phyloP scores from a whole-genome alignment of 768 basidiomycete genomes.

The Leccinum variicolor region DNA sequence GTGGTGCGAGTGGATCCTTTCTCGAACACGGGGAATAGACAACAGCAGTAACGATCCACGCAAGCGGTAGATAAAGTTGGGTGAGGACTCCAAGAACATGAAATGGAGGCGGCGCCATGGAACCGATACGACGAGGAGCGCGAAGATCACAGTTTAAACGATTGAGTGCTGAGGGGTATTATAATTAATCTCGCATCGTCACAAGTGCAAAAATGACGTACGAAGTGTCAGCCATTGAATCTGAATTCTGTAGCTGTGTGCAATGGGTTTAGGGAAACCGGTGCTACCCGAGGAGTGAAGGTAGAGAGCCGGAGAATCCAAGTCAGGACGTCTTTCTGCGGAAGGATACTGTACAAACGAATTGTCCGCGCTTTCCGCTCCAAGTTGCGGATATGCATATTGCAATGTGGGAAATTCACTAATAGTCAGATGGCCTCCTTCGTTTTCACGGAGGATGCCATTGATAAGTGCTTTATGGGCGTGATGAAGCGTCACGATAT shows the following conservation, averaged over 20 bases:
- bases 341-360: constrained; percentile 8
- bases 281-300: constrained; percentile 51
- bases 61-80: constrained; percentile 19
- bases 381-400: constrained; percentile 20
- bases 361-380: not conserved
- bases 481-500: constrained; percentile 17
- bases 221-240: constrained; percentile 34
- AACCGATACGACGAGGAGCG: constrained; percentile 14
- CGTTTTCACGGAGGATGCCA: not conserved
- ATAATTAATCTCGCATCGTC: no score
- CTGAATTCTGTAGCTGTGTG: constrained; percentile 32
- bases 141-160: not conserved
- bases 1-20: constrained; percentile 19
- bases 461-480: constrained; percentile 6
- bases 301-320: constrained; percentile 33
- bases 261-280: constrained; percentile 46
- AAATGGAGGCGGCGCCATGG: constrained; percentile 27
- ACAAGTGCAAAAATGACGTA: constrained; percentile 17
- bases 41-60: constrained; percentile 8
- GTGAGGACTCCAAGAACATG: constrained; percentile 21
- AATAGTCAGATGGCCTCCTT: not conserved
- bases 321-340: constrained; percentile 1
- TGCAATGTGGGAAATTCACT: constrained; percentile 8
- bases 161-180: no score
- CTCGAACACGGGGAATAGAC: constrained; percentile 28